Evolutionary conservation across 345 rosid species (phyloP).

Genomic region (Kandelia obovata): DNA sequence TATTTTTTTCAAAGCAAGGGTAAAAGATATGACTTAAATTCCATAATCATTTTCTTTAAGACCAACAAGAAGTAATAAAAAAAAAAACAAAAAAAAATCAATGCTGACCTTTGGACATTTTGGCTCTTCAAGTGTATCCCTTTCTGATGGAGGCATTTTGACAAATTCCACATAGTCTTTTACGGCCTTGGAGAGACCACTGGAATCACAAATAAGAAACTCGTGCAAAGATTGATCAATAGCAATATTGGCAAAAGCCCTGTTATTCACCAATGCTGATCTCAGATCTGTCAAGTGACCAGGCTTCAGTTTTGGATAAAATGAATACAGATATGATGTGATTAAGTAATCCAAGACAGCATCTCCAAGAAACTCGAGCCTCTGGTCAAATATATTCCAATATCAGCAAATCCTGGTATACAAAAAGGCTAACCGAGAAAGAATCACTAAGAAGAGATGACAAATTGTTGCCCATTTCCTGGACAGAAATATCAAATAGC

Average conservation of each 20-base stretch:
- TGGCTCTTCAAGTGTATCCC: constrained; percentile 47
- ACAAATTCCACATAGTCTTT: constrained; percentile 49
- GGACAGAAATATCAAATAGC: constrained; percentile 7
- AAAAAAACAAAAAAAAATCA: background rate
- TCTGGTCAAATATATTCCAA: constrained; percentile 40
- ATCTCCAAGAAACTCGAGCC: constrained; percentile 98
- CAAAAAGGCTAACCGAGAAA: constrained; percentile 8
- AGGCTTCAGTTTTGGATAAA: constrained; percentile 79
- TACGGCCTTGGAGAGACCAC: constrained; percentile 51
- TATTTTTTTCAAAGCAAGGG: background rate
- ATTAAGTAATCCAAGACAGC: constrained; percentile 91
- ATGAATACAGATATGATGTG: constrained; percentile 75
- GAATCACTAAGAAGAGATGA: constrained; percentile 2
- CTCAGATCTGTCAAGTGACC: constrained; percentile 92
- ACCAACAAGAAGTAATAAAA: background rate
- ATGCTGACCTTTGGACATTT: constrained; percentile 77
- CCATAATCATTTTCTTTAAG: background rate
- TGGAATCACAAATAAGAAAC: constrained; percentile 59
- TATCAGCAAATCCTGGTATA: constrained; percentile 17
- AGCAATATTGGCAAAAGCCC: constrained; percentile 74
- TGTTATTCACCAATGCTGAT: constrained; percentile 69
- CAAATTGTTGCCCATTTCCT: background rate
- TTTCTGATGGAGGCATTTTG: constrained; percentile 31
- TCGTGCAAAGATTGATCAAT: constrained; percentile 53
- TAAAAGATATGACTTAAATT: background rate